These are phyloP conservation scores for Ogataea angusta DNA, from an alignment of 805 yeast genomes.

Conservation along the genomic window DNA sequence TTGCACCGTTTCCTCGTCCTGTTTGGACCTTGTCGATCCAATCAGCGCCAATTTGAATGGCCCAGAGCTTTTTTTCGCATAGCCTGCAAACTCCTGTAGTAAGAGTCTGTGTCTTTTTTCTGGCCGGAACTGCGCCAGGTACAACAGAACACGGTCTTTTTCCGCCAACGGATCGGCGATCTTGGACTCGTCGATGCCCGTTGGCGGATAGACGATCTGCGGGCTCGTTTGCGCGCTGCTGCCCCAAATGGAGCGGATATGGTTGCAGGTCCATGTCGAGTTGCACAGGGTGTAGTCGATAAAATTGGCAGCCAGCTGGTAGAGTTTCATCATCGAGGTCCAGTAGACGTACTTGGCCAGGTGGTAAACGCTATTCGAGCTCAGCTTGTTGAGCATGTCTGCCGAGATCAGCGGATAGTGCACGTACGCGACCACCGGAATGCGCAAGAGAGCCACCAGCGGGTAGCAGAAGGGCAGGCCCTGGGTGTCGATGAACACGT, in stretches of 20 bases:
- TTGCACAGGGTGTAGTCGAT: constrained; percentile 70
- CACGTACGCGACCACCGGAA: constrained; percentile 85
- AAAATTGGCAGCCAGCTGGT: constrained; percentile 63
- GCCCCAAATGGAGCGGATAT: constrained; percentile 65
- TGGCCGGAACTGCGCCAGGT: constrained; percentile 90
- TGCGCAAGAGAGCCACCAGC: constrained; percentile 51
- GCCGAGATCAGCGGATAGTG: constrained; percentile 90
- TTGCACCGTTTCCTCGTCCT: constrained; percentile 60
- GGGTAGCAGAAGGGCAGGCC: constrained; percentile 90
- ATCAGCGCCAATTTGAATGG: constrained; percentile 65
- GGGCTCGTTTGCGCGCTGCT: constrained; percentile 34
- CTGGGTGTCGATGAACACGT: constrained; percentile 90
- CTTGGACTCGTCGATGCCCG: constrained; percentile 59
- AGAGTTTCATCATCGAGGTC: constrained; percentile 59
- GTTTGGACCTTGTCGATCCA: constrained; percentile 77
- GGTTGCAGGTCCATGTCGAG: constrained; percentile 89
- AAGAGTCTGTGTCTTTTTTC: constrained; percentile 86
- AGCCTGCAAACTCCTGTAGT: constrained; percentile 58
- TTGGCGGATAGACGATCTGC: constrained; percentile 80
- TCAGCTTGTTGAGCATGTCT: constrained; percentile 76
- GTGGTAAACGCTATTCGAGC: constrained; percentile 23
- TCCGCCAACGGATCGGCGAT: constrained; percentile 12
- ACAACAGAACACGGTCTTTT: constrained; percentile 46
- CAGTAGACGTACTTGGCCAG: constrained; percentile 62
- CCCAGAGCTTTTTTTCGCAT: constrained; percentile 29